phyloP scores from a whole-genome alignment of 1,284 basidiomycete species.

The Ganoderma lingzhi region DNA sequence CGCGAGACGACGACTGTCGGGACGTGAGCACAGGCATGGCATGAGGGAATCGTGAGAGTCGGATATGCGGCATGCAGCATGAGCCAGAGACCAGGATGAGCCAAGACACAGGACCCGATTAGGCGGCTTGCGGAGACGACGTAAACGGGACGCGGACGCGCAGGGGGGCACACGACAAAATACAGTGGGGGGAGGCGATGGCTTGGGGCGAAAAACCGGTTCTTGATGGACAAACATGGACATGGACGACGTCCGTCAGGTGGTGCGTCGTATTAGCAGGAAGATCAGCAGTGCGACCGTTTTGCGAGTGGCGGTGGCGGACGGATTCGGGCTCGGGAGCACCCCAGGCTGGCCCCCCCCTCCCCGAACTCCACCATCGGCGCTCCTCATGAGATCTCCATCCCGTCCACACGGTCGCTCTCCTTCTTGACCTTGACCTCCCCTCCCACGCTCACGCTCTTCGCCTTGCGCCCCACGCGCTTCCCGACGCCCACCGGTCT shows the following conservation, averaged over 20 bases:
- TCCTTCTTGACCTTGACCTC: constrained; percentile 44
- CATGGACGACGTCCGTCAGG: not conserved
- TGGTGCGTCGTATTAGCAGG: not conserved
- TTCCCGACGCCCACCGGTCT: constrained; percentile 39
- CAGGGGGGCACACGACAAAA: not conserved
- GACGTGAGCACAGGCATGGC: constrained; percentile 15
- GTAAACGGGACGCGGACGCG: constrained; percentile 1
- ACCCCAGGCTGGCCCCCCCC: not conserved
- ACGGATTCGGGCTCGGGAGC: not conserved
- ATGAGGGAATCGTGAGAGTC: constrained; percentile 17
- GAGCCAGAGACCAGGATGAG: constrained; percentile 9
- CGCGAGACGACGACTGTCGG: not conserved
- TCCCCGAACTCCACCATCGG: constrained; percentile 8
- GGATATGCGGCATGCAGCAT: constrained; percentile 28
- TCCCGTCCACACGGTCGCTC: constrained; percentile 30
- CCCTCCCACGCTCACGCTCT: constrained; percentile 32
- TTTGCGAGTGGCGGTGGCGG: constrained; percentile 12
- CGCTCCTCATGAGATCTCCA: constrained; percentile 33
- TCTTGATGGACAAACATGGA: constrained; percentile 10
- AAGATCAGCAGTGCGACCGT: constrained; percentile 4
- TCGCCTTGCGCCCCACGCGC: constrained; percentile 33
- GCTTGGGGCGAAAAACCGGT: not conserved
- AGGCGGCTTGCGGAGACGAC: constrained; percentile 5
- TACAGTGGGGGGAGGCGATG: not conserved
- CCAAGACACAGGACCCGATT: constrained; percentile 17